Evolutionary conservation across 2,329 filamentous ascomycete genomes (phyloP).

Genomic region (Microdochium bolleyi): DNA sequence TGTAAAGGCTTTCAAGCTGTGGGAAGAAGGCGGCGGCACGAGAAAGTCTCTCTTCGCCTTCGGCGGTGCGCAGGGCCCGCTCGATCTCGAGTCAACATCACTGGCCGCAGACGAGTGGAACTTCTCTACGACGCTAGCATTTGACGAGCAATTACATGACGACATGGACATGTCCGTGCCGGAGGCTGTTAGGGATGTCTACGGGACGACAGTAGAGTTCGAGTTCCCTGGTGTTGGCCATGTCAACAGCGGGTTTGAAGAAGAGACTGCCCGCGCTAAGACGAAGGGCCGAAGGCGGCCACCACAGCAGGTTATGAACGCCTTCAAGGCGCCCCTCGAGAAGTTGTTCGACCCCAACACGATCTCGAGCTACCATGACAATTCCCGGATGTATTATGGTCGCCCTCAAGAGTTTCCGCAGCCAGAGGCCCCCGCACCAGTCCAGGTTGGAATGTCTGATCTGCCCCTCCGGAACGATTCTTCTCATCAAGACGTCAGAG

Average conservation of each 20-base stretch:
- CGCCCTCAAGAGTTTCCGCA: constrained; percentile 29
- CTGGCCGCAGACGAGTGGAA: constrained; percentile 57
- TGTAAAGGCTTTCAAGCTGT: constrained; percentile 64
- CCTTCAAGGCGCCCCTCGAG: constrained; percentile 51
- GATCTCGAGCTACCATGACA: constrained; percentile 56
- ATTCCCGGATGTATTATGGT: constrained; percentile 53
- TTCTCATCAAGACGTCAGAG: constrained; percentile 41
- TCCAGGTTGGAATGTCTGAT: constrained; percentile 31
- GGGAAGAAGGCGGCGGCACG: constrained; percentile 67
- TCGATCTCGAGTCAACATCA: constrained; percentile 32
- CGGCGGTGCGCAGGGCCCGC: constrained; percentile 48
- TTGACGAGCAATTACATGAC: constrained; percentile 49
- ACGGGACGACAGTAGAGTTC: constrained; percentile 51
- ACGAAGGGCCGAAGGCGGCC: constrained; percentile 44
- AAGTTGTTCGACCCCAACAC: constrained; percentile 61
- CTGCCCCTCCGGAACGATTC: constrained; percentile 52
- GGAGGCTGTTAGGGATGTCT: constrained; percentile 53
- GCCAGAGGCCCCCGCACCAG: constrained; percentile 2
- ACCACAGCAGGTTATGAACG: constrained; percentile 49
- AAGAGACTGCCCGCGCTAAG: constrained; percentile 45
- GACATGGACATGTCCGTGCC: constrained; percentile 34
- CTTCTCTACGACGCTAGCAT: constrained; percentile 58
- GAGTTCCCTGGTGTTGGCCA: constrained; percentile 33
- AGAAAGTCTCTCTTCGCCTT: constrained; percentile 56
- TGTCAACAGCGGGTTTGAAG: constrained; percentile 27